Conservation (phyloP, 805 yeast species). For the Soucietia sequanensis region DNA sequence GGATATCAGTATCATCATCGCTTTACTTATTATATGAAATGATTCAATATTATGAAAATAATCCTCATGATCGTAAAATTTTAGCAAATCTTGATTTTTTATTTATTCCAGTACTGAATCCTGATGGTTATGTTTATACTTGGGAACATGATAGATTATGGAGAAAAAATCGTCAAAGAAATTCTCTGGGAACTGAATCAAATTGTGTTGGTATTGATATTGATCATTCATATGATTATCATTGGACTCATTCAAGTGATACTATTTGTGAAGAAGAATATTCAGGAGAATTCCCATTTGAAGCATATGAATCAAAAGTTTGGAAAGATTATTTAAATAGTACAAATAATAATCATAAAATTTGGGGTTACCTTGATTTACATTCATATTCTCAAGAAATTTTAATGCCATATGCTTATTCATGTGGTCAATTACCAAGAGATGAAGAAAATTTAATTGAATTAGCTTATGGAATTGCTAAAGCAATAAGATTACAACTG, state of each 20-base stretch:
- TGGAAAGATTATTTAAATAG: conserved; percentile 39
- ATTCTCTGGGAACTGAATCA: conserved; percentile 43
- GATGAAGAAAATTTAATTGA: conserved; percentile 81
- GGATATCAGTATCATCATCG: conserved; percentile 75
- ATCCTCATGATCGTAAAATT: conserved; percentile 43
- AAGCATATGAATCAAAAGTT: conserved; percentile 38
- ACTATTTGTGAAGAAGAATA: conserved; percentile 84
- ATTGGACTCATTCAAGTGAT: conserved; percentile 60
- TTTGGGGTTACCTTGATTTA: conserved; percentile 76
- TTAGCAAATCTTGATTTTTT: conserved; percentile 65
- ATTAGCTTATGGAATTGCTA: conserved; percentile 76
- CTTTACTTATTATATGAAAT: conserved; percentile 50
- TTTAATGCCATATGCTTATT: conserved; percentile 77
- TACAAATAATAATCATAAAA: conserved; percentile 53
- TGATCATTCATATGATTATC: conserved; percentile 78
- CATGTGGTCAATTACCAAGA: conserved; percentile 70
- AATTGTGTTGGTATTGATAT: conserved; percentile 81
- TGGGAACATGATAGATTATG: conserved; percentile 82
- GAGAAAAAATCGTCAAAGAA: conserved; percentile 84
- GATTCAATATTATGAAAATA: conserved; percentile 25
- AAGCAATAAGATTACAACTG: conserved; percentile 61
- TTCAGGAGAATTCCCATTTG: conserved; percentile 72
- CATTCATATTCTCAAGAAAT: conserved; percentile 86
- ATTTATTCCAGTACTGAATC: conserved; percentile 81
- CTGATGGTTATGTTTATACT: conserved; percentile 85